Evolutionary conservation across 2,329 filamentous ascomycete genomes (phyloP), one percentile per base, ranked within the genome.

Genomic region (Xylariaceae sp.): DNA sequence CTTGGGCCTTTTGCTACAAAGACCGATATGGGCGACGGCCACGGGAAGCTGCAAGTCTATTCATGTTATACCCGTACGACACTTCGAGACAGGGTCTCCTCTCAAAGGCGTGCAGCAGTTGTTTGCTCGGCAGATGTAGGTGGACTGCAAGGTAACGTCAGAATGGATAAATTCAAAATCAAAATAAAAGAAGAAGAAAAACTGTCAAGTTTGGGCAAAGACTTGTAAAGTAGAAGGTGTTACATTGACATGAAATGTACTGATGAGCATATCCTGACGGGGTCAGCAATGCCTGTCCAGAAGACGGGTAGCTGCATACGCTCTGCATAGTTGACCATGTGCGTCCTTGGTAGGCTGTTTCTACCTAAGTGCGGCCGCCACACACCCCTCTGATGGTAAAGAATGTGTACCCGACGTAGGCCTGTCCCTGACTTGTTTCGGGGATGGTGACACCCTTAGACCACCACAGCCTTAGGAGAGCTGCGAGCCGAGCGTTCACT

Each of bases 31-130:
- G 41, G 50, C 45, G 45, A 49, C 50, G 49, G 46, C 55, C 47
- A 51, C 55, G 55, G 50, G 50, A 63, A 42, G 52, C 58, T 62
- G 59, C 59, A 63, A 60, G 55, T 60, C 48, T 54, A 58, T 62
- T 55, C 54, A 56, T 62, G 59, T 64, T 64, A 64, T 64, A 64
- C 55, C 50, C 52, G 62, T 64, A 55, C 56, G 40, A 62, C 59
- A 42, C 44, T 55, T 49, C 50, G 43, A 55, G 54, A 49, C 53
- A 56, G 43, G 47, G n/a, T n/a, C n/a, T n/a, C n/a, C n/a, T 48
- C 49, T 47, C 55, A 45, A 50, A 52, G 34, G 43, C 41, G 43
- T 45, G 45, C 39, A 47, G 43, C 42, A 38, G 43, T 56, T 54
- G 40, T 55, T 58, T 58, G 54, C 47, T 14, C 34, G 34, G 34